Base-by-base conservation (phyloP, 306 rosid genomes). In the Calophaca sinica region DNA sequence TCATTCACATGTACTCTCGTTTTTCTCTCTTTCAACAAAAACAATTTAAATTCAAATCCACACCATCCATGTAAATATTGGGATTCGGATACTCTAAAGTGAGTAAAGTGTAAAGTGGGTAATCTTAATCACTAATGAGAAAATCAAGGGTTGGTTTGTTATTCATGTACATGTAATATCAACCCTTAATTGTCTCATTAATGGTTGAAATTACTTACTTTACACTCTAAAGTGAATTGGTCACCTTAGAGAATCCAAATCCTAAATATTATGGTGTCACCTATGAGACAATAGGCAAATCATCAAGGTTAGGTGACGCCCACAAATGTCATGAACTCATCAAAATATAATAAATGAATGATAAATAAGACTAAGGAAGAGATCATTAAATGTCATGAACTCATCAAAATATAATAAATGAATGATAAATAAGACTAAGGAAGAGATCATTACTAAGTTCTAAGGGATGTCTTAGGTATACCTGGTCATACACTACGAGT, bases 381-480 rank as follows among this genome's bases (percentile, higher is more conserved):
- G 55, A 31, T 26, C 39, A 48, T 38, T 68, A 42, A 63, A 33
- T 65, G 55, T 28, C 70, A 65, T 46, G 50, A 57, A 32, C 64
- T 65, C 70, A 38, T 73, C 53, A 80, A 73, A 59, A 45, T 57
- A 46, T 36, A 73, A 55, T 35, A 65, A 48, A 28, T 13, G 58
- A 73, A 29, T 69, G 38, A 38, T 52, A 60, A 9, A 32, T 60
- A 53, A 13, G 38, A 41, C 29, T 39, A 41, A 61, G 53, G 62
- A 32, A 7, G 67, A 14, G 55, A 31, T 28, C 39, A 49, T 39
- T 68, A 44, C 72, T 6, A 64, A 29, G 59, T 44, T 48, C 53
- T 48, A 59, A 3, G 33, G 52, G 60, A 59, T 58, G 59, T 54
- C 7, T 57, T 36, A 68, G 70, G 66, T 68, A 44, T 54, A 15